Conservation (phyloP, 2,329 filamentous ascomycete genomes). For the Neoascochyta sp. region DNA sequence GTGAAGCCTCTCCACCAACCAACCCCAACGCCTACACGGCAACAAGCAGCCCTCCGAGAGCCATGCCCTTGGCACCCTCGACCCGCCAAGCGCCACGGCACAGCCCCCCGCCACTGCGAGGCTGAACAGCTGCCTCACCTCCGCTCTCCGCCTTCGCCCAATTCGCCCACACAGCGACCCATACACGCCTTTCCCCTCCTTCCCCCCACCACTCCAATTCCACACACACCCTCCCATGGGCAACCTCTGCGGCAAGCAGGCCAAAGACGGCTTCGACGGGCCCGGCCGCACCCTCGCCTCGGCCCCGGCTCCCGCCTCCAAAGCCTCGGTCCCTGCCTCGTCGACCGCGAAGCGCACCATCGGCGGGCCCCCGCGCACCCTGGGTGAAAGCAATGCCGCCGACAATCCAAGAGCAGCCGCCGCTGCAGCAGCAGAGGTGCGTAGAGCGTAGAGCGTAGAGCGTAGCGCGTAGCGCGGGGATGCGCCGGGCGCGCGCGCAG, state of each 20-base stretch:
- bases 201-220: neutral
- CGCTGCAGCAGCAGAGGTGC: conserved; percentile 79
- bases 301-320: conserved; percentile 46
- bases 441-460: conserved; percentile 39
- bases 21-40: too few species aligned
- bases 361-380: conserved; percentile 52
- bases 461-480: too few species aligned
- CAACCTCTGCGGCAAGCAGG: conserved; percentile 74
- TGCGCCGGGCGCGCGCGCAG: too few species aligned
- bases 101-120: conserved; percentile 16
- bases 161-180: conserved; percentile 11
- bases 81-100: conserved; percentile 8
- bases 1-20: too few species aligned
- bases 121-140: conserved; percentile 18
- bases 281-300: conserved; percentile 70
- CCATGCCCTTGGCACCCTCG: conserved; percentile 22
- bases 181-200: conserved; percentile 1
- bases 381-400: conserved; percentile 51
- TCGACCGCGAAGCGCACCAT: conserved; percentile 43
- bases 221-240: conserved; percentile 60
- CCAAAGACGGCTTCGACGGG: conserved; percentile 59
- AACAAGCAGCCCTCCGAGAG: conserved; percentile 10
- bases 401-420: conserved; percentile 68
- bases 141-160: conserved; percentile 12
- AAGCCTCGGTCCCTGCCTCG: conserved; percentile 37